phyloP scores from a whole-genome alignment of 306 rosid genomes.

The Lupinus albus region DNA sequence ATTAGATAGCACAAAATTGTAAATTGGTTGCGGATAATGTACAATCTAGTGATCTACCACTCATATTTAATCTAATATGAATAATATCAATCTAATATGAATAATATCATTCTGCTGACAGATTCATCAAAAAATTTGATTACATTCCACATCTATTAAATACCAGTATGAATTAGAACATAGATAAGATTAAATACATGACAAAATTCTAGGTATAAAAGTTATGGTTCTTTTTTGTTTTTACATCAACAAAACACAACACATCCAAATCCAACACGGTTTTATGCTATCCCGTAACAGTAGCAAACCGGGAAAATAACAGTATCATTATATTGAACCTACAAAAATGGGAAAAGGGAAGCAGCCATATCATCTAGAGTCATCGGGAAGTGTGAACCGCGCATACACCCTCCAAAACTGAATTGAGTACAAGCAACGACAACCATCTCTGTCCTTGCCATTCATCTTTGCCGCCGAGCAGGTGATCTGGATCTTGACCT shows the following conservation, averaged over 20 bases:
- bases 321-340: slow-evolving; percentile 36
- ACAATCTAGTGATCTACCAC: too few species aligned
- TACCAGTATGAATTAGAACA: slow-evolving; percentile 5
- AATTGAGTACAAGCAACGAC: slow-evolving; percentile 24
- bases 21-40: too few species aligned
- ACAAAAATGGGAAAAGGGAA: slow-evolving; percentile 38
- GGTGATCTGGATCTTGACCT: slow-evolving; percentile 93
- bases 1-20: too few species aligned
- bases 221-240: not conserved
- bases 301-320: slow-evolving; percentile 38
- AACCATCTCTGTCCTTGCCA: not conserved
- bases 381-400: slow-evolving; percentile 23
- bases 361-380: slow-evolving; percentile 17
- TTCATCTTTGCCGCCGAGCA: slow-evolving; percentile 72
- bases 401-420: slow-evolving; percentile 16
- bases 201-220: not conserved
- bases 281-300: slow-evolving; percentile 7
- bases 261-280: slow-evolving; percentile 35
- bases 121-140: slow-evolving; percentile 14
- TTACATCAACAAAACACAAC: slow-evolving; percentile 42
- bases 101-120: slow-evolving; percentile 6
- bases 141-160: slow-evolving; percentile 20
- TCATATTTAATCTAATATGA: too few species aligned
- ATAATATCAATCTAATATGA: not conserved
- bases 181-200: slow-evolving; percentile 8